Evolutionary conservation across 169 alveolate species (phyloP), one percentile per base, ranked within the genome.

Genomic region (Eimeria sp.): DNA sequence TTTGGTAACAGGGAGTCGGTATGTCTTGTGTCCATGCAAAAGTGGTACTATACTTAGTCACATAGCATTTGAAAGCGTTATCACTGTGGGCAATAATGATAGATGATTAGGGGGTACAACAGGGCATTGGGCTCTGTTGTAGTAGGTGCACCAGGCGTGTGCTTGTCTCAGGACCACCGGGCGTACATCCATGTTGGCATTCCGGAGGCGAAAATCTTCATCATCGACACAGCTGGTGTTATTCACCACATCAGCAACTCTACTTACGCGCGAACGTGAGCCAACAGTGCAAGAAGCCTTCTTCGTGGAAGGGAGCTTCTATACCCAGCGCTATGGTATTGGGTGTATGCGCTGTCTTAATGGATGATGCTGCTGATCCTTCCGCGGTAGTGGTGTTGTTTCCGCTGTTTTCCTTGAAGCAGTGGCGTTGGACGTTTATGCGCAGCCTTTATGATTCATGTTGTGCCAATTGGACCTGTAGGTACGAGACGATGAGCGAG

Each of bases 1-100:
- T 99, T 99, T 98, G 99, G 99, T 27, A 99, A 99, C 97, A 98
- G 99, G 90, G 99, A 99, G 73, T 98, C 99, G 54, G 99, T 98
- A 97, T 22, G 97, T 47, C 70, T 27, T 43, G 3, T 45, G 16
- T 45, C 75, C 40, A 11, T 78, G 54, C 51, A 2, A 93, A 34
- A 61, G 40, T 84, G 89, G 16, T 10, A 6, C 72, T 43, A 67
- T 30, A 73, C 40, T 14, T 20, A 4, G 9, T 7, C 10, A 11
- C 20, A 1, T 1, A 11, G 4, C 61, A 14, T 54, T 34, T 34
- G 40, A 34, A 34, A 30, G 22, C 57, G 49, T 43, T 45, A 7
- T 6, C 16, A 6, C 40, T 22, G 65, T 25, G 78, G n/a, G 78
- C 43, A 67, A 2, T 10, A 34, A 49, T 70, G 80, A 49, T 49